Base-by-base conservation (phyloP, 345 rosid genomes). In the Atalantia buxifolia region DNA sequence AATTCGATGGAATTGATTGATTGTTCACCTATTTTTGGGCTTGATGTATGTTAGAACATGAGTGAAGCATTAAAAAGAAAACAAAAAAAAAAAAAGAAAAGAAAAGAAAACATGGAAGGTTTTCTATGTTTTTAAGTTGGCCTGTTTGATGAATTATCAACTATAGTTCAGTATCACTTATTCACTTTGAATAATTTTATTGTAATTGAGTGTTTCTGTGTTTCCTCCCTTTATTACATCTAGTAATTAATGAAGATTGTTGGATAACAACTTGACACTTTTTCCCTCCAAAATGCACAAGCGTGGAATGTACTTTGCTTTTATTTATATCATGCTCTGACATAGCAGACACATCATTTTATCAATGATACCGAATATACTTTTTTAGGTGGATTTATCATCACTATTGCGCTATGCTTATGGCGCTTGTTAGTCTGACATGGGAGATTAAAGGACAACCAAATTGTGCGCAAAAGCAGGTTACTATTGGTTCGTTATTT, bases 391-490 rank as follows among this genome's bases (percentile, higher is more conserved):
- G 99, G 99, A 87, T 97, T 79, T 91, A 92, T 82, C 99, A 97
- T 90, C 99, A 97, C 81, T 97, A 94, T 77, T 97, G 91, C 83
- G 98, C 99, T 67, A 86, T 97, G 98, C 70, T 85, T 24, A 97
- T 94, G 97, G 98, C 99, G 53, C 87, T 97, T 65, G 99, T 94
- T 77, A 97, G 99, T 86, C 98, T 97, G 84, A 94, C 99, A 48
- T 94, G 98, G 98, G 99, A 94, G 84, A 94, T 97, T 79, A 92
- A 92, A 89, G 98, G 99, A 73, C 95, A 94, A 78, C 98, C 99
- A 61, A 85, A 97, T 83, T 97, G 99, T 87, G 88, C 90, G 25
- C 92, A 89, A 81, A 94, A 94, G 87, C 99, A 97, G 94, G 99
- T 97, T 80, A 68, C 50, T 66, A 12, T 75, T 82, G 60, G 79